Evolutionary conservation across 345 rosid genomes (phyloP).

Genomic region (Moricandia moricandioides): DNA sequence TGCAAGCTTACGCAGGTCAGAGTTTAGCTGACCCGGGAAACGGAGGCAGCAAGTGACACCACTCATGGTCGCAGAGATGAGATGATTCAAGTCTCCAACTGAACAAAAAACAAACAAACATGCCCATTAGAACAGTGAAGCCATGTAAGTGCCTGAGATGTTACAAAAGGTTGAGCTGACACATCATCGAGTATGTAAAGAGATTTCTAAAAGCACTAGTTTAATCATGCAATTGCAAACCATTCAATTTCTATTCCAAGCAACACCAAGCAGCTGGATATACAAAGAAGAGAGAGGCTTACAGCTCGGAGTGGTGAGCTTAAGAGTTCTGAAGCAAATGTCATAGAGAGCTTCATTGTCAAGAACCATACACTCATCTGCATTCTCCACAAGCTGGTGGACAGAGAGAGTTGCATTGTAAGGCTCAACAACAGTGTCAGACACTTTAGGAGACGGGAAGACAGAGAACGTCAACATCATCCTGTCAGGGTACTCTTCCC

Average conservation of each 20-base stretch:
- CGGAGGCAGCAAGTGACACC: conserved; percentile 77
- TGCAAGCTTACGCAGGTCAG: conserved; percentile 71
- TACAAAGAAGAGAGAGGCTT: conserved; percentile 13
- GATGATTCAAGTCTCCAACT: conserved; percentile 77
- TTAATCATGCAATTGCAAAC: not conserved
- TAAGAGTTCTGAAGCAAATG: conserved; percentile 70
- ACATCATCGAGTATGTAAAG: not conserved
- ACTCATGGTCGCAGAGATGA: conserved; percentile 78
- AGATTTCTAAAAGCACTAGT: not conserved
- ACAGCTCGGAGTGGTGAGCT: conserved; percentile 83
- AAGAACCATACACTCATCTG: conserved; percentile 73
- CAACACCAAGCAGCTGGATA: not conserved
- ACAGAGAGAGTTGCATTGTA: conserved; percentile 76
- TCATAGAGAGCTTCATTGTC: conserved; percentile 75
- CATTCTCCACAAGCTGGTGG: conserved; percentile 74
- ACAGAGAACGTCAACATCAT: conserved; percentile 77
- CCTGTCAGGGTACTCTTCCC: conserved; percentile 67
- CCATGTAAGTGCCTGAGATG: not conserved
- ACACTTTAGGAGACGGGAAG: conserved; percentile 69
- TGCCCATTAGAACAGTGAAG: not conserved
- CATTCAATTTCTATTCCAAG: not conserved
- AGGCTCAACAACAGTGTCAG: conserved; percentile 75
- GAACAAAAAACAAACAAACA: not conserved
- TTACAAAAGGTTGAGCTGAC: not conserved
- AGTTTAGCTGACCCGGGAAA: conserved; percentile 75